phyloP scores from a whole-genome alignment of 331 rosid species.

The Rosa hybrid region DNA sequence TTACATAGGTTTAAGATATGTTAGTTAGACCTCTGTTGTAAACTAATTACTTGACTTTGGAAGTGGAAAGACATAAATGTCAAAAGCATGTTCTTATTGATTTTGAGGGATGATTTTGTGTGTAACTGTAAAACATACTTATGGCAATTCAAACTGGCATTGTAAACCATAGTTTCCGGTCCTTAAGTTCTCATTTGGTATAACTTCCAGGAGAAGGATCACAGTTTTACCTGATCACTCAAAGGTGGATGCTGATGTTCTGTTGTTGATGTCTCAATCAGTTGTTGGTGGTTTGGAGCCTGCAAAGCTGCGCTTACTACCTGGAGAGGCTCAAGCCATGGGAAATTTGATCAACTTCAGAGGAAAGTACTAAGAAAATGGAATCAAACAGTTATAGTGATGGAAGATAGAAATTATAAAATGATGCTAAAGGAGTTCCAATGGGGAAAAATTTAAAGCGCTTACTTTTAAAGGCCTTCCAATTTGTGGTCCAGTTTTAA shows the following conservation, averaged over 20 bases:
- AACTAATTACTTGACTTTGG: background rate
- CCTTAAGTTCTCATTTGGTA: conserved; percentile 21
- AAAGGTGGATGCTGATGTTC: conserved; percentile 35
- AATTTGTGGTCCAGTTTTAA: conserved; percentile 18
- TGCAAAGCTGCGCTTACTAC: conserved; percentile 36
- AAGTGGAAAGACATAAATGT: conserved; percentile 2
- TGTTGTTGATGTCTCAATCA: conserved; percentile 18
- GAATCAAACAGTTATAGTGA: background rate
- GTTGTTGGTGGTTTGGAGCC: conserved; percentile 32
- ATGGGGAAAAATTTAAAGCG: conserved; percentile 7
- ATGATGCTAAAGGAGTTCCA: conserved; percentile 22
- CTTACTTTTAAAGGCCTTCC: conserved; percentile 48
- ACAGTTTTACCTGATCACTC: conserved; percentile 36
- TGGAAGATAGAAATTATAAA: background rate
- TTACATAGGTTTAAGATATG: conserved; percentile 14
- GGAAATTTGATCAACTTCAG: conserved; percentile 11
- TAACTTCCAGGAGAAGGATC: conserved; percentile 1
- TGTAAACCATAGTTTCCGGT: background rate
- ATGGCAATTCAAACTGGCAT: conserved; percentile 1
- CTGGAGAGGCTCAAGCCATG: conserved; percentile 21
- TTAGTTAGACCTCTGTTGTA: background rate
- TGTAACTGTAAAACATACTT: background rate
- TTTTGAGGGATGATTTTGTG: conserved; percentile 4
- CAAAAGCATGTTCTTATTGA: background rate
- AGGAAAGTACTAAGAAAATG: background rate